Evolutionary conservation across 352 stramenopile species (phyloP).

Genomic region (Pythium volutum): DNA sequence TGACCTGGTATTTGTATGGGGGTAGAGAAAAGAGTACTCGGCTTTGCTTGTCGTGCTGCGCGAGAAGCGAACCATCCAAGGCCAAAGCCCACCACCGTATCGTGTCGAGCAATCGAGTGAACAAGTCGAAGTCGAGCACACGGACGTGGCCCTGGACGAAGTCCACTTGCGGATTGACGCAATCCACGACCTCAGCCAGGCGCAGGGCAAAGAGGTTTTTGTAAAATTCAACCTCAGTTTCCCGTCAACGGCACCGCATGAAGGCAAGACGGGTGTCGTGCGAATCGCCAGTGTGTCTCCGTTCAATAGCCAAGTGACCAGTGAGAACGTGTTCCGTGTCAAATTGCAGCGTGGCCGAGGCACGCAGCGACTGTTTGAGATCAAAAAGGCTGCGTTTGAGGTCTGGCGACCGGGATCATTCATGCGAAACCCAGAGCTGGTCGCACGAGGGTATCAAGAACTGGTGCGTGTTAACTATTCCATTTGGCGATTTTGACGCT

Average conservation of each 20-base stretch:
- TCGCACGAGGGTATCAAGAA: slow-evolving; percentile 62
- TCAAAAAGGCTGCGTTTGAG: slow-evolving; percentile 78
- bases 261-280: slow-evolving; percentile 51
- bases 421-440: slow-evolving; percentile 61
- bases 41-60: slow-evolving; percentile 47
- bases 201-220: slow-evolving; percentile 50
- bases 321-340: slow-evolving; percentile 38
- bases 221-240: slow-evolving; percentile 80
- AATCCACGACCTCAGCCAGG: slow-evolving; percentile 39
- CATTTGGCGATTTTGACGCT: no score
- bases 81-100: slow-evolving; percentile 49
- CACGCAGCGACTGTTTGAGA: slow-evolving; percentile 73
- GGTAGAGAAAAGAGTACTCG: slow-evolving; percentile 60
- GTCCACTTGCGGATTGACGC: slow-evolving; percentile 48
- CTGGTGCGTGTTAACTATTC: no score
- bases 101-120: slow-evolving; percentile 35
- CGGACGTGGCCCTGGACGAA: slow-evolving; percentile 45
- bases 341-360: slow-evolving; percentile 58
- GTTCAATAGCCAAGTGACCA: slow-evolving; percentile 26
- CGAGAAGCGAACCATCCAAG: slow-evolving; percentile 41
- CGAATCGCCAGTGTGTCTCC: slow-evolving; percentile 31
- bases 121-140: slow-evolving; percentile 45
- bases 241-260: slow-evolving; percentile 47
- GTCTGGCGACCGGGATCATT: slow-evolving; percentile 63
- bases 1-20: not conserved